phyloP scores from a whole-genome alignment of 768 basidiomycete genomes.

The Russula emetica region DNA sequence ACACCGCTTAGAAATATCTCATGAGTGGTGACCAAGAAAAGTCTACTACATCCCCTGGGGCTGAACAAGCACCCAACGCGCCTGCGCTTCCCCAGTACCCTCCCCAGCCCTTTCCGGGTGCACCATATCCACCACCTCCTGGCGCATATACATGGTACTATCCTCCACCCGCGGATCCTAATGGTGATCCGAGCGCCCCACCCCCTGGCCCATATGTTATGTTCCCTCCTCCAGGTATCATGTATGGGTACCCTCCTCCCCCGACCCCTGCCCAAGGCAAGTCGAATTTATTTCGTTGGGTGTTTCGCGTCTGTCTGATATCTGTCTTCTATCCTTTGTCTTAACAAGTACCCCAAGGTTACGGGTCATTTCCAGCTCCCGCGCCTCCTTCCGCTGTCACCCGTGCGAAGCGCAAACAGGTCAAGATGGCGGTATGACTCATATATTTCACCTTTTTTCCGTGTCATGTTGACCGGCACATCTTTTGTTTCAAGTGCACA shows the following conservation, averaged over 20 bases:
- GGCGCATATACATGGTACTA: slow-evolving; percentile 28
- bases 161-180: slow-evolving; percentile 25
- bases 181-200: slow-evolving; percentile 21
- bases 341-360: slow-evolving; percentile 13
- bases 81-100: slow-evolving; percentile 25
- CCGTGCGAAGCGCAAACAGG: slow-evolving; percentile 49
- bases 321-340: not conserved
- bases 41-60: slow-evolving; percentile 2
- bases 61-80: slow-evolving; percentile 19
- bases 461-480: slow-evolving; percentile 11
- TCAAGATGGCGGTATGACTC: slow-evolving; percentile 53
- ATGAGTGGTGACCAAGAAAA: slow-evolving; percentile 29
- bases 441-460: slow-evolving; percentile 1
- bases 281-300: not conserved
- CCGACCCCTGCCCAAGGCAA: slow-evolving; percentile 27
- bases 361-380: slow-evolving; percentile 29
- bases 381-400: slow-evolving; percentile 30
- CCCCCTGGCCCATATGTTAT: slow-evolving; percentile 25
- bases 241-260: slow-evolving; percentile 31
- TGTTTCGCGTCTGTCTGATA: not conserved
- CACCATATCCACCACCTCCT: slow-evolving; percentile 24
- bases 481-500: slow-evolving; percentile 42
- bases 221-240: slow-evolving; percentile 27
- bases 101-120: slow-evolving; percentile 21
- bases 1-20: slow-evolving; percentile 1